Conservation (phyloP, 768 basidiomycete genomes). For the Hericium rajendrae region DNA sequence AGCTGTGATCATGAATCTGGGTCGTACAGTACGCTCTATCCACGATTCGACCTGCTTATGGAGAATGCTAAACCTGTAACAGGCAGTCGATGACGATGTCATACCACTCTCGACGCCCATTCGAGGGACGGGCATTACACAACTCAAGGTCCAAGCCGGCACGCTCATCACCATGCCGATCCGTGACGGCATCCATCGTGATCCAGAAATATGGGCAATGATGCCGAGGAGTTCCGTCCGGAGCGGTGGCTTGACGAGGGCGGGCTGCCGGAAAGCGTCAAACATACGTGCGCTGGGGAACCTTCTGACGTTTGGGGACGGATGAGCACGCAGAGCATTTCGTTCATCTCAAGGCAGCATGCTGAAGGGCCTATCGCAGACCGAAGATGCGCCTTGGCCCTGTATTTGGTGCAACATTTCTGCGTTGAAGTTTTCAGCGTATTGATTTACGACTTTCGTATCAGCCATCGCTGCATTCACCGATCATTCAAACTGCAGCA, state of each 20-base stretch:
- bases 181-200: slow-evolving; percentile 11
- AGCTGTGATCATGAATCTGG: slow-evolving; percentile 11
- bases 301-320: slow-evolving; percentile 10
- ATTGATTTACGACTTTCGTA: background rate
- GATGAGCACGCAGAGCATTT: background rate
- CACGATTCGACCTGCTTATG: too few species aligned
- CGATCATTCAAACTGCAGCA: too few species aligned
- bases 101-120: slow-evolving; percentile 11
- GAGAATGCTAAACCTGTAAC: background rate
- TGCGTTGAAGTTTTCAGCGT: background rate
- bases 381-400: slow-evolving; percentile 11
- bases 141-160: slow-evolving; percentile 7
- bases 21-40: slow-evolving; percentile 1
- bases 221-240: slow-evolving; percentile 11
- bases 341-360: too few species aligned
- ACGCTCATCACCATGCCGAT: slow-evolving; percentile 8
- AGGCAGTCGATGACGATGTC: slow-evolving; percentile 11
- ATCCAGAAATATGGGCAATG: slow-evolving; percentile 9
- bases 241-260: slow-evolving; percentile 11
- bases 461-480: slow-evolving; percentile 7
- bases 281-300: slow-evolving; percentile 3
- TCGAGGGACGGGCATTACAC: background rate
- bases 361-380: background rate
- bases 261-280: background rate
- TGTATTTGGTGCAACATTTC: background rate